Evolutionary conservation across 306 rosid species (phyloP), one percentile per base, ranked within the genome.

Genomic region (Chamaecrista fasciculata): DNA sequence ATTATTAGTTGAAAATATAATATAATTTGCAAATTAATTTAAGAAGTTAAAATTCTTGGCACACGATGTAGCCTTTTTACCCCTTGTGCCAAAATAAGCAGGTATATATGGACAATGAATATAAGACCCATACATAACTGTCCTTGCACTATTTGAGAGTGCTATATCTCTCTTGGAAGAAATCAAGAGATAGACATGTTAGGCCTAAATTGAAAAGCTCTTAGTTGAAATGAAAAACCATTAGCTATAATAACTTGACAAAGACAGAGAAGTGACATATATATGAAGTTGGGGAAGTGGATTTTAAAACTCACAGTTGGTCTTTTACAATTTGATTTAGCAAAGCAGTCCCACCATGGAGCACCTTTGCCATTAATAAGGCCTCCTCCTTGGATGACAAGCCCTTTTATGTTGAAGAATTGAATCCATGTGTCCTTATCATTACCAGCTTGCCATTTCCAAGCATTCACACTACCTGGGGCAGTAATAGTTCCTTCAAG

Each of bases 321-420:
- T 36, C 66, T 69, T 2, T 25, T 0, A 21, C 21, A 3, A 0
- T n/a, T 36, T 19, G 47, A 31, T 0, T 20, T 1, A 3, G 9
- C 0, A 6, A n/a, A 23, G 23, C 28, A n/a, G 5, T 39, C 31
- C 88, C 91, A 86, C 91, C 88, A 86, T 14, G 66, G 10, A 52
- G 72, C 68, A 62, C 91, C 88, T 53, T 81, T 78, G 18, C 79
- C 88, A 71, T 83, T 73, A 40, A 86, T 46, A 8, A 5, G 6
- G 25, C 88, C 88, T 24, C 75, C 81, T 50, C 91, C 86, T 9
- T 65, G 8, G 19, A 86, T 14, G 3, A 59, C 15, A 52, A 86
- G 84, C 0, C 79, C 84, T 19, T n/a, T 29, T 70, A 80, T 52
- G 3, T 0, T 0, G 0, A 0, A 0, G 5, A 86, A 86, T 4